Percentiles rank a stretch among this genome's conserved stretches.
Conservation (phyloP, 257 asterid genomes). For the Solanum gandarillasii region DNA sequence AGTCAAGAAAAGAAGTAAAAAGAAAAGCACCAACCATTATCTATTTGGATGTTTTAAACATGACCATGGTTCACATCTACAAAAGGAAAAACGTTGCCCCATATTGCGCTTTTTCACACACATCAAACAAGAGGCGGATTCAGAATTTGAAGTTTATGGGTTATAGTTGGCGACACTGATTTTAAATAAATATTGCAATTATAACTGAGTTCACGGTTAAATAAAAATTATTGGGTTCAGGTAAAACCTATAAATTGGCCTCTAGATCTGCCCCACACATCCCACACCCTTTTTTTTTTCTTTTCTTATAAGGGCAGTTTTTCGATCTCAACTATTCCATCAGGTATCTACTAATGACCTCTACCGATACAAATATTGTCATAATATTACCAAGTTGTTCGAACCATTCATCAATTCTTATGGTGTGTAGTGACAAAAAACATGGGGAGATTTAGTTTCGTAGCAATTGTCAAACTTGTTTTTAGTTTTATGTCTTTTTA, state of each 20-base stretch:
- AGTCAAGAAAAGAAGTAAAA: neutral
- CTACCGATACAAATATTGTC: neutral
- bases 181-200: neutral
- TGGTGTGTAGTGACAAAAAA: neutral
- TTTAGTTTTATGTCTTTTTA: neutral
- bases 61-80: neutral
- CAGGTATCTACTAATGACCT: neutral
- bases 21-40: neutral
- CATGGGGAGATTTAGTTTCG: neutral
- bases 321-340: neutral
- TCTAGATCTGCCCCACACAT: neutral
- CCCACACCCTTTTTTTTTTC: neutral
- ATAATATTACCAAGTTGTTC: neutral
- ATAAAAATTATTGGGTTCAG: neutral
- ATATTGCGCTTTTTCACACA: neutral
- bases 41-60: neutral
- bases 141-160: neutral
- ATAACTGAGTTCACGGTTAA: neutral
- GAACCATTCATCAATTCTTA: neutral
- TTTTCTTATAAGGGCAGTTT: neutral
- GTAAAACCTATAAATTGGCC: neutral
- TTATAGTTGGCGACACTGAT: accelerated
- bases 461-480: neutral
- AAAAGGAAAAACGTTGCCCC: neutral
- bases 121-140: accelerated